These are phyloP conservation scores for Hordeum marinum DNA, from an alignment of 176 grass and related monocot genomes.

Conservation along the genomic window DNA sequence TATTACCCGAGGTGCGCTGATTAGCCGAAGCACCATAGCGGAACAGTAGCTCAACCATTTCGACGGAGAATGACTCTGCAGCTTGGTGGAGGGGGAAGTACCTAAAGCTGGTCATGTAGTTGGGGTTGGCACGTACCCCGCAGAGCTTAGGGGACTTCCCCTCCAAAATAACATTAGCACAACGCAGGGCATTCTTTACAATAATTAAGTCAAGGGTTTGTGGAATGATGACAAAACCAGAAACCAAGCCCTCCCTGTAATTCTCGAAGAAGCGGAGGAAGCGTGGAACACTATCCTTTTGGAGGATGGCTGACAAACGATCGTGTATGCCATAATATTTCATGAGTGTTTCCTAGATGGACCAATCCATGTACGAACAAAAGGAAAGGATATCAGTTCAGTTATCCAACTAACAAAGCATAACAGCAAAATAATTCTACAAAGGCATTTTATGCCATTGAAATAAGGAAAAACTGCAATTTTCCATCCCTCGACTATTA, in stretches of 20 bases:
- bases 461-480: neutral
- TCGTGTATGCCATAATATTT: neutral
- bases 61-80: constrained; percentile 15
- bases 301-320: neutral
- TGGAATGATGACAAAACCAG: constrained; percentile 4
- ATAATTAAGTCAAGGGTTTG: constrained; percentile 1
- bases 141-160: neutral
- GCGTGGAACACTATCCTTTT: neutral
- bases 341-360: neutral
- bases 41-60: constrained; percentile 23
- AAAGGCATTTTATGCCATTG: neutral
- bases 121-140: neutral
- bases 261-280: neutral
- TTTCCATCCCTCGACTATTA: neutral
- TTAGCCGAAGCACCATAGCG: neutral
- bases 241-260: neutral
- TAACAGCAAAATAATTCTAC: too few species aligned
- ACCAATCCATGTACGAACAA: neutral
- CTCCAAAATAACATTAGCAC: constrained; percentile 19
- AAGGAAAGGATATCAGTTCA: neutral
- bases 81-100: constrained; percentile 22
- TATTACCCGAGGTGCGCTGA: neutral
- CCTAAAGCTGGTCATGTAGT: constrained; percentile 6
- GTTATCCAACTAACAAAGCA: neutral
- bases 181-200: constrained; percentile 4